Conservation (phyloP, 805 yeast genomes). For the Ogataea paraovalis region DNA sequence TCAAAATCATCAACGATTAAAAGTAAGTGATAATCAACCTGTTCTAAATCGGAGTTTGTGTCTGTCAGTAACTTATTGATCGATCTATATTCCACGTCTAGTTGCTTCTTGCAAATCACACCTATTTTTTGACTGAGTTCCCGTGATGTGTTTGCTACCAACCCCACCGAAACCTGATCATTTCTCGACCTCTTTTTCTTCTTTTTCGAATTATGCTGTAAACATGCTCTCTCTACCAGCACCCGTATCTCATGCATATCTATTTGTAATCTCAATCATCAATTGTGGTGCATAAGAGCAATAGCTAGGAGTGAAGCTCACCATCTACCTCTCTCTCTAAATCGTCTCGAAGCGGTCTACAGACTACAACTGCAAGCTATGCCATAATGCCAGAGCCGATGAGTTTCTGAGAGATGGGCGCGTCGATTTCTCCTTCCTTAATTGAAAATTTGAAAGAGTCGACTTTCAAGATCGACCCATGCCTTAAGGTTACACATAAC, state of each 20-base stretch:
- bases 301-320: too few relatives aligned
- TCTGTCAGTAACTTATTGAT: neutral
- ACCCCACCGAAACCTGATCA: neutral
- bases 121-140: neutral
- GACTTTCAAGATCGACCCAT: too few relatives aligned
- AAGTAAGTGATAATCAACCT: slow-evolving; percentile 1
- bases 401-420: too few relatives aligned
- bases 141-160: neutral
- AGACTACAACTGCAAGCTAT: too few relatives aligned
- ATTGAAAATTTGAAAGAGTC: too few relatives aligned
- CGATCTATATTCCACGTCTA: neutral
- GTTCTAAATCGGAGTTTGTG: neutral
- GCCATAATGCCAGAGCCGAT: too few relatives aligned
- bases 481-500: neutral
- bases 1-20: neutral
- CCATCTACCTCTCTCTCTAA: too few relatives aligned
- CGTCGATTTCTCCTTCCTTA: too few relatives aligned
- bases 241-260: neutral
- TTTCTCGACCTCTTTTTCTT: neutral
- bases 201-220: neutral
- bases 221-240: neutral
- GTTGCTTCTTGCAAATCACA: neutral
- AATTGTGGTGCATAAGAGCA: too few relatives aligned
- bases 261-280: too few relatives aligned
- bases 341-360: too few relatives aligned